Percentiles rank a stretch among this genome's conserved stretches.
These are phyloP conservation scores for Fragaria vesca DNA, from an alignment of 306 rosid species.

Conservation along the genomic window DNA sequence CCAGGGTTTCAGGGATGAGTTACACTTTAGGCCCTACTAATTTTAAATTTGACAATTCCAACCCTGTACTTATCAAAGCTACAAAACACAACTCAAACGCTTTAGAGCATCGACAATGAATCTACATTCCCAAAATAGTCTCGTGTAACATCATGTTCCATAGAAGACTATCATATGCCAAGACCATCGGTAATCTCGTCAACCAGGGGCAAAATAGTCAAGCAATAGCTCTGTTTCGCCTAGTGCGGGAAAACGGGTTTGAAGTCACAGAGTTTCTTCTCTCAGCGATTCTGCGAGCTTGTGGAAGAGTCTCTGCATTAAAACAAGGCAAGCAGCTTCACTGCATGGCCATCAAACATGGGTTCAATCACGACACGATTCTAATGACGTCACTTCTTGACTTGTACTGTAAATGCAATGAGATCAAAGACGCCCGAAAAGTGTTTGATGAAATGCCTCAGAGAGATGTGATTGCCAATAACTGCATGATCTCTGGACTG, in stretches of 20 bases:
- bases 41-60: too few relatives aligned
- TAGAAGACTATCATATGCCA: constrained; percentile 5
- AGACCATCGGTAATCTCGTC: constrained; percentile 5
- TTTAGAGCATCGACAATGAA: background rate
- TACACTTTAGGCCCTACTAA: too few relatives aligned
- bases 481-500: constrained; percentile 37
- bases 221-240: constrained; percentile 23
- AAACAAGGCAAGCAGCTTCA: constrained; percentile 33
- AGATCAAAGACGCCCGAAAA: constrained; percentile 16
- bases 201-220: constrained; percentile 23
- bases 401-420: constrained; percentile 26
- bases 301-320: constrained; percentile 25
- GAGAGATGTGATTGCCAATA: constrained; percentile 29
- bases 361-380: constrained; percentile 19
- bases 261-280: constrained; percentile 30
- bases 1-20: too few relatives aligned
- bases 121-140: background rate
- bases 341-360: constrained; percentile 21
- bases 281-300: constrained; percentile 27
- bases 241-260: constrained; percentile 13
- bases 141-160: background rate
- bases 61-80: too few relatives aligned
- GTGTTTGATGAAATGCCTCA: constrained; percentile 37
- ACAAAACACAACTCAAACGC: too few relatives aligned
- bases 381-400: constrained; percentile 33